Conservation (phyloP, 768 basidiomycete species). For the Auricularia sp. region DNA sequence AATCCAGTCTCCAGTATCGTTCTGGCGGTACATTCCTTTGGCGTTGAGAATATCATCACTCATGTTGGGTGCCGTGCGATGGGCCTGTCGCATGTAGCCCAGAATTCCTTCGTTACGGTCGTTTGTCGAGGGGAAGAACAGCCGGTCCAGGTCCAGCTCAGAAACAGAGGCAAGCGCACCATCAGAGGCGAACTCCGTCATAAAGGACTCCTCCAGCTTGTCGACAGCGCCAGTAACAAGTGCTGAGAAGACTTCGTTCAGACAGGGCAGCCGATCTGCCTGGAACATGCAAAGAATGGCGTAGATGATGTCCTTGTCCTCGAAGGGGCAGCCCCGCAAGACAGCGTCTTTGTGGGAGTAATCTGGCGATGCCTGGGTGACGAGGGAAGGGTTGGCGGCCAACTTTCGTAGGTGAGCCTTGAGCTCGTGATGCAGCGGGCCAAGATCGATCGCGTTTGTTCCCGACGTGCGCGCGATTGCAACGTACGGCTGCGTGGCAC, state of each 20-base stretch:
- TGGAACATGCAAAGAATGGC: slow-evolving; percentile 5
- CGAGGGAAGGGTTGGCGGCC: slow-evolving; percentile 13
- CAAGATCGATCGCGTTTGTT: slow-evolving; percentile 17
- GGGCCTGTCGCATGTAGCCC: background rate
- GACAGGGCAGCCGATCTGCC: background rate
- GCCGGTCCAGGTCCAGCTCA: background rate
- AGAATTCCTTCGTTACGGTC: background rate
- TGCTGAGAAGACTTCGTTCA: background rate
- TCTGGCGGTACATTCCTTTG: background rate
- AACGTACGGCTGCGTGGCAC: slow-evolving; percentile 19
- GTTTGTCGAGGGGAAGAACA: background rate
- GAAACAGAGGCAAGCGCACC: background rate
- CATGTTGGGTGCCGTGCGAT: background rate
- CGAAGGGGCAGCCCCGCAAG: slow-evolving; percentile 11
- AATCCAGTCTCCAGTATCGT: background rate
- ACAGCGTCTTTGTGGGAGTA: slow-evolving; percentile 4
- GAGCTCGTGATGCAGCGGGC: slow-evolving; percentile 13
- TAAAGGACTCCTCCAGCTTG: background rate
- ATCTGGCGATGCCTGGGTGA: slow-evolving; percentile 8
- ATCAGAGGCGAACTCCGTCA: background rate
- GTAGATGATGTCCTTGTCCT: slow-evolving; percentile 5
- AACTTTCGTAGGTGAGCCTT: slow-evolving; percentile 10
- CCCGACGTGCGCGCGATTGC: slow-evolving; percentile 10
- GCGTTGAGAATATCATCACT: background rate
- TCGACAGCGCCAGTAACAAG: background rate